A percentile compares a stretch with the other conserved stretches of the same genome.
These are phyloP conservation scores for Colletotrichum eleusines DNA, from an alignment of 2,329 filamentous ascomycete genomes.

Conservation along the genomic window DNA sequence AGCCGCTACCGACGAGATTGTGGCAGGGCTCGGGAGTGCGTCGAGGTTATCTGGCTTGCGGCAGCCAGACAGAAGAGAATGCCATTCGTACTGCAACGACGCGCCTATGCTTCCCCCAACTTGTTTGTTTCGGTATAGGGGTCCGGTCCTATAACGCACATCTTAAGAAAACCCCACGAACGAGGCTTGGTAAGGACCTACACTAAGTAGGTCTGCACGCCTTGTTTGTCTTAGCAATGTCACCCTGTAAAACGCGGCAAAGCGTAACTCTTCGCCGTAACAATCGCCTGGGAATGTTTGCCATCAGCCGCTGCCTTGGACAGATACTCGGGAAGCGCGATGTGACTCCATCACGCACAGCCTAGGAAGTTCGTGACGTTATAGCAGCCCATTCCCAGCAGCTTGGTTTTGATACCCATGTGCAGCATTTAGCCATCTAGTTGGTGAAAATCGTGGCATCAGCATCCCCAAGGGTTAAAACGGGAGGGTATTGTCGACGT, in stretches of 20 bases:
- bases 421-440: not conserved
- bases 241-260: constrained; percentile 19
- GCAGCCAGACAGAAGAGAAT: not conserved
- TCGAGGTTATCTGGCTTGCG: not conserved
- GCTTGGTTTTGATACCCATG: not conserved
- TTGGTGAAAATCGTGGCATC: not conserved
- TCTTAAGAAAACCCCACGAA: constrained; percentile 47
- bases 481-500: constrained; percentile 3
- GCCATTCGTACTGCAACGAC: constrained; percentile 7
- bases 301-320: constrained; percentile 12
- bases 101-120: not conserved
- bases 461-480: not conserved
- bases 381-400: not conserved
- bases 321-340: constrained; percentile 33
- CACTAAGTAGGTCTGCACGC: not conserved
- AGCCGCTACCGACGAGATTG: not conserved
- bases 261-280: not conserved
- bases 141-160: constrained; percentile 46
- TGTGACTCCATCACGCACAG: constrained; percentile 25
- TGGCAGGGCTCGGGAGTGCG: not conserved
- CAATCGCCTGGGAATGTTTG: constrained; percentile 3
- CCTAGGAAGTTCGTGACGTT: not conserved
- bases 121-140: constrained; percentile 14
- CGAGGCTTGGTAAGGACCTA: not conserved
- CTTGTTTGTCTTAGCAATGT: constrained; percentile 27